These are phyloP conservation scores for Phyllostachys edulis DNA, from an alignment of 176 grass and related monocot genomes.

Conservation along the genomic window DNA sequence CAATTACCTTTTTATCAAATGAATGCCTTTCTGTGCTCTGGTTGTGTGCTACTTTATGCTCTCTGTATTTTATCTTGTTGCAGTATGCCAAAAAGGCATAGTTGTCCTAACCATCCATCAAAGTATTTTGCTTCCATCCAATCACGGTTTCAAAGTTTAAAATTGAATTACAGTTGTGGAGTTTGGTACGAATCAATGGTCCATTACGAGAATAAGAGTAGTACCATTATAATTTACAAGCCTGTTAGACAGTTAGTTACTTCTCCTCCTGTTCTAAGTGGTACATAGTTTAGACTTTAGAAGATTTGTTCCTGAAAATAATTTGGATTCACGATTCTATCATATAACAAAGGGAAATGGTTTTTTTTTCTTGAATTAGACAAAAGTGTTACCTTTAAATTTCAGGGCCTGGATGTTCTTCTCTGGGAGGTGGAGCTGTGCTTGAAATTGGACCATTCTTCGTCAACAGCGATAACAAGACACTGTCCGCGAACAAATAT, in stretches of 20 bases:
- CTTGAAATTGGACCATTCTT: slow-evolving; percentile 61
- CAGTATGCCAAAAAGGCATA: slow-evolving; percentile 7
- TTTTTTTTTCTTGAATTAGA: not conserved
- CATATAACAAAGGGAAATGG: not conserved
- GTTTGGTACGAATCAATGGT: not conserved
- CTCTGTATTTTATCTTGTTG: not conserved
- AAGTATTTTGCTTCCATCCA: not conserved
- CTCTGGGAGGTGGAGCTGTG: slow-evolving; percentile 56
- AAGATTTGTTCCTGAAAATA: not conserved
- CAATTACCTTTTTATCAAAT: not conserved
- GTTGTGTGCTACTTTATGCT: slow-evolving; percentile 10
- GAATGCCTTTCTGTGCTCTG: not conserved
- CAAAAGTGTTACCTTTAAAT: slow-evolving; percentile 16
- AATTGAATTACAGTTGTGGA: slow-evolving; percentile 15
- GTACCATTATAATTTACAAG: not conserved
- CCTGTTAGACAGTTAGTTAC: too few relatives aligned
- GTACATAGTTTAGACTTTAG: not conserved
- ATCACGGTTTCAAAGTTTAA: not conserved
- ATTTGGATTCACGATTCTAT: not conserved
- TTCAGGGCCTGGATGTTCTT: slow-evolving; percentile 67
- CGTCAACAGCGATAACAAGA: slow-evolving; percentile 47
- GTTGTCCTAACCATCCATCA: slow-evolving; percentile 3
- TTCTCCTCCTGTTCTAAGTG: not conserved
- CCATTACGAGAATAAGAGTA: not conserved
- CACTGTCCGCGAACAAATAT: slow-evolving; percentile 47